These are phyloP conservation scores for Corymbia maculata DNA, from an alignment of 345 rosid genomes.

Conservation along the genomic window DNA sequence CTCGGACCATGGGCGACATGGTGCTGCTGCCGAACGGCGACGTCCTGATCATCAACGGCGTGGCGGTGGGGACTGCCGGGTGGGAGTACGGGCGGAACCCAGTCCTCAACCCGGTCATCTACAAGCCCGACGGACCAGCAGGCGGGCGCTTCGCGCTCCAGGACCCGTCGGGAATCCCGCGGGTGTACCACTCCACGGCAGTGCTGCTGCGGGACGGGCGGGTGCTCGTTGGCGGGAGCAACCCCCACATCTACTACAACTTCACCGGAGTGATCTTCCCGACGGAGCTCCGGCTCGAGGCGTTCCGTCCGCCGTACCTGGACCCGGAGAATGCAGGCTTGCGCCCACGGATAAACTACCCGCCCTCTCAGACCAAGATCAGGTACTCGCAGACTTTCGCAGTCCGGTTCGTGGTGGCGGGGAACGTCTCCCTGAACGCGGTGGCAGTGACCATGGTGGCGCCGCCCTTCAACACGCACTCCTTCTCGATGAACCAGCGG, in stretches of 20 bases:
- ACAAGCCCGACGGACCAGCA: conserved; percentile 24
- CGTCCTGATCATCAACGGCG: conserved; percentile 53
- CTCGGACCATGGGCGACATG: conserved; percentile 66
- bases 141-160: conserved; percentile 27
- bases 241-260: conserved; percentile 41
- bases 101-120: conserved; percentile 23
- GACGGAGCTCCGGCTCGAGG: conserved; percentile 51
- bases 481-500: conserved; percentile 37
- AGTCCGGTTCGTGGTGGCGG: not conserved
- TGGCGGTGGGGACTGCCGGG: conserved; percentile 33
- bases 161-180: conserved; percentile 33
- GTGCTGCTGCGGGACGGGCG: conserved; percentile 56
- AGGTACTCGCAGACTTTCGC: not conserved
- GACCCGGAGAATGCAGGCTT: conserved; percentile 7
- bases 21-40: conserved; percentile 49
- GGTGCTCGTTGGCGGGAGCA: conserved; percentile 56
- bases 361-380: conserved; percentile 10
- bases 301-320: conserved; percentile 50
- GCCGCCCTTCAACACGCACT: conserved; percentile 41
- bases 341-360: conserved; percentile 32
- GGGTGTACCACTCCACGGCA: conserved; percentile 65
- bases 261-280: conserved; percentile 51
- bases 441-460: conserved; percentile 8
- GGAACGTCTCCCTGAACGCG: not conserved
- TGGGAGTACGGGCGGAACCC: conserved; percentile 46